Percentiles rank a stretch among this genome's conserved stretches.
Evolutionary conservation across 306 rosid species (phyloP).

Genomic region (Vigna trinervia): DNA sequence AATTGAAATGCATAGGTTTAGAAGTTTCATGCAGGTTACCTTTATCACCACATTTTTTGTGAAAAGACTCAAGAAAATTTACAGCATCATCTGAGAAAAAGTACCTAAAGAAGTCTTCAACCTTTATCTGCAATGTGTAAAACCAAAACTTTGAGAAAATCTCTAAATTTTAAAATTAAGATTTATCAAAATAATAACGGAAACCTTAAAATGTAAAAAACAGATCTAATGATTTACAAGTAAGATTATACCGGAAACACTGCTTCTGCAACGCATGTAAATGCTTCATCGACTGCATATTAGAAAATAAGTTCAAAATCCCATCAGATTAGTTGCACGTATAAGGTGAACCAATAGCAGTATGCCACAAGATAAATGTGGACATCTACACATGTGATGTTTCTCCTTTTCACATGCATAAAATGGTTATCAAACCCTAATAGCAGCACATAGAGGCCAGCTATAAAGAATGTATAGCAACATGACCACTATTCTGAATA

Average conservation of each 20-base stretch:
- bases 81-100: slow-evolving; percentile 76
- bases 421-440: background rate
- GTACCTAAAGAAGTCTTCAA: slow-evolving; percentile 79
- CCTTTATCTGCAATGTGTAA: slow-evolving; percentile 78
- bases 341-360: slow-evolving; percentile 12
- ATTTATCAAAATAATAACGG: slow-evolving; percentile 9
- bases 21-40: slow-evolving; percentile 58
- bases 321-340: slow-evolving; percentile 35
- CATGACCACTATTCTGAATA: background rate
- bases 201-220: slow-evolving; percentile 17
- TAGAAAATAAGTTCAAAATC: slow-evolving; percentile 44
- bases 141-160: slow-evolving; percentile 37
- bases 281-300: slow-evolving; percentile 79
- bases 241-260: slow-evolving; percentile 75
- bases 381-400: slow-evolving; percentile 25
- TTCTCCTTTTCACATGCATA: slow-evolving; percentile 23
- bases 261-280: slow-evolving; percentile 80
- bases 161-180: slow-evolving; percentile 25
- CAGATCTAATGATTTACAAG: slow-evolving; percentile 32
- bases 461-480: too few species aligned
- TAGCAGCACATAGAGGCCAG: background rate
- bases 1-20: slow-evolving; percentile 17
- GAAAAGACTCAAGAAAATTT: slow-evolving; percentile 69
- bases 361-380: slow-evolving; percentile 22
- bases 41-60: slow-evolving; percentile 84